Base-by-base conservation (phyloP, 164 flowering plant species). In the Kalanchoe fedtschenkoi region DNA sequence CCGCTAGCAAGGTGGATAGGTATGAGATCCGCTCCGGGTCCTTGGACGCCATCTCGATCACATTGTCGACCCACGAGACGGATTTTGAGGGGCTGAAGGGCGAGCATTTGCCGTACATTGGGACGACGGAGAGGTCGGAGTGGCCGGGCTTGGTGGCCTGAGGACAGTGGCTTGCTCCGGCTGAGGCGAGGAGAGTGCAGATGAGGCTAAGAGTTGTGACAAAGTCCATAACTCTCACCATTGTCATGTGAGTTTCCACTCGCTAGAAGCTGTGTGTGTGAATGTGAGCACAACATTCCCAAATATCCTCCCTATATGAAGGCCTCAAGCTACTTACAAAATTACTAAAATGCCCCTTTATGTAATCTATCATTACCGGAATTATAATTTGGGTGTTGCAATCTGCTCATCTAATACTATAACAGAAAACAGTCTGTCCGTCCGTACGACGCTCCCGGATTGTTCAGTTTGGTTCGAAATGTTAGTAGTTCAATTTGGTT, bases 31-130 rank as follows among this genome's bases (percentile, higher is more conserved):
- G 70, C 24, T 46, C 56, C 2, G 79, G 78, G 80, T 90, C 97
- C 28, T 79, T 84, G 1, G 86, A 71, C 60, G 89, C 95, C 95
- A 90, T 82, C 74, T 84, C 28, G 26, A 88, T 63, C 65, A 88
- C 81, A 0, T 88, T 81, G 70, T 79, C 75, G 44, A 71, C 38
- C 81, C 76, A 76, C 19, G 89, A 69, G 61, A 66, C 68, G 14
- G 62, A 68, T 41, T 82, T 75, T 1, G 86, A 78, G 0, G 85
- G 65, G 16, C 68, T 34, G 74, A 88, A 88, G 1, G 98, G 93
- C 0, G 96, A 86, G 80, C 96, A 86, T 73, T 82, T 82, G 66
- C 95, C 77, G 43, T 83, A 81, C 60, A 85, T 76, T 70, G 77
- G 97, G 37, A 82, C 62, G 66, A 92, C 43, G 5, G 96, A 76